Base-by-base conservation (phyloP, 179 eudicot species). In the Gypsophila paniculata region DNA sequence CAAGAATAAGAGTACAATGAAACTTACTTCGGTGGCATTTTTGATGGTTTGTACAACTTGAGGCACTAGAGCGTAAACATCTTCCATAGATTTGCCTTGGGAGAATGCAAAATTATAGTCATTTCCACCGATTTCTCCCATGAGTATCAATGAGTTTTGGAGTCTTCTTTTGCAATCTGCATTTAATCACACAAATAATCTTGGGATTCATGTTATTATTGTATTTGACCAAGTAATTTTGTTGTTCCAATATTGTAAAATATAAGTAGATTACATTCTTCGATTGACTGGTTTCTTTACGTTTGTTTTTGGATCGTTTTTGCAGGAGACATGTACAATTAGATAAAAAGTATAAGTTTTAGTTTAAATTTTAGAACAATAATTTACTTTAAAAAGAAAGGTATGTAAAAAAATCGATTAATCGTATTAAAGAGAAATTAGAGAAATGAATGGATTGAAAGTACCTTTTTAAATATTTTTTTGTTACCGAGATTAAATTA, bases 61-160 rank as follows among this genome's bases (percentile, higher is more conserved):
- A 64, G 78, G 81, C 17, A 78, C 78, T 8, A 78, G 61, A 2
- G 39, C 68, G 49, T 74, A 78, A 15, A 71, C 78, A 70, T 78
- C 34, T 44, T 61, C 39, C 75, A 78, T 69, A 23, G 81, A 69
- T 70, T 29, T 71, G 13, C 81, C 75, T 74, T 78, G 78, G 26
- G 72, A 74, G 72, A 78, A 78, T 12, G 81, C 81, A 63, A 74
- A 78, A 32, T 78, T 78, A 51, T 74, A 78, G 81, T 78, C 81
- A 65, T 78, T 78, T 2, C 81, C 81, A 29, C 81, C 81, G 3
- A 78, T 78, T 70, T 78, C 81, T 70, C 81, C 78, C 81, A 78
- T 70, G 11, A 78, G 5, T 6, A 78, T 70, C 54, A 78, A 18
- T n/a, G 81, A 68, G 10, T 65, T 78, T 55, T 49, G 23, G 2